Base-by-base conservation (phyloP, 768 basidiomycete genomes). In the Holtermannia corniformis region DNA sequence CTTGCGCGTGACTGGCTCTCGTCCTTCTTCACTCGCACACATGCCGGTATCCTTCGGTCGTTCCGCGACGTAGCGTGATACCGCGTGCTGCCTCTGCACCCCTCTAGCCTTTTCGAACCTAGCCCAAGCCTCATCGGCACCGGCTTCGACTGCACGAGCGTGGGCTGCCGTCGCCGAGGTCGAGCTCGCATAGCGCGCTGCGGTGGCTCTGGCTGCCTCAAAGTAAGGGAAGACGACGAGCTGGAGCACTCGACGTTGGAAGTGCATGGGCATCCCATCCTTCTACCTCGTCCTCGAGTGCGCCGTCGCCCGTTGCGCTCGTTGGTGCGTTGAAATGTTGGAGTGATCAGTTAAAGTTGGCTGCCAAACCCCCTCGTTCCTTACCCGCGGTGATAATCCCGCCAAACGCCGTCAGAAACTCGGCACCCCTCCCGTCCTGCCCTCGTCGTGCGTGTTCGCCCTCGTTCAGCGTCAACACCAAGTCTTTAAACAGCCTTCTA, bases 401-500 rank as follows among this genome's bases (percentile, higher is more conserved):
- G 32, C 7, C 16, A 16, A 37, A 37, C 32, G 32, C 32, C 32
- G 32, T 7, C 16, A 37, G 55, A 60, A 57, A 61, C 48, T 58
- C n/a, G 48, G 21, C 23, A 13, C 41, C 44, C 32, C 44, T 23
- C 28, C 7, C 51, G 16, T 23, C 7, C 26, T 47, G 13, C 25
- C 51, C 22, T 44, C 45, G 44, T 55, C 19, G 23, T 37, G n/a
- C 5, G 48, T 28, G 28, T 43, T 54, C 23, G 44, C 14, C 46
- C 46, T 49, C 41, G 56, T 45, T 52, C 50, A 24, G 19, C 37
- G 21, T 47, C 27, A 56, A 24, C 40, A 51, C 56, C 54, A 61
- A 64, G 65, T 69, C 68, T 70, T 68, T 64, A 68, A 71, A 70
- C 47, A 69, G 51, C 66, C 67, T 67, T 67, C 65, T 61, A 65